These are phyloP conservation scores for Ophiognomonia clavigignenti-juglandacearum DNA, from an alignment of 2,329 filamentous ascomycete species.

Conservation along the genomic window DNA sequence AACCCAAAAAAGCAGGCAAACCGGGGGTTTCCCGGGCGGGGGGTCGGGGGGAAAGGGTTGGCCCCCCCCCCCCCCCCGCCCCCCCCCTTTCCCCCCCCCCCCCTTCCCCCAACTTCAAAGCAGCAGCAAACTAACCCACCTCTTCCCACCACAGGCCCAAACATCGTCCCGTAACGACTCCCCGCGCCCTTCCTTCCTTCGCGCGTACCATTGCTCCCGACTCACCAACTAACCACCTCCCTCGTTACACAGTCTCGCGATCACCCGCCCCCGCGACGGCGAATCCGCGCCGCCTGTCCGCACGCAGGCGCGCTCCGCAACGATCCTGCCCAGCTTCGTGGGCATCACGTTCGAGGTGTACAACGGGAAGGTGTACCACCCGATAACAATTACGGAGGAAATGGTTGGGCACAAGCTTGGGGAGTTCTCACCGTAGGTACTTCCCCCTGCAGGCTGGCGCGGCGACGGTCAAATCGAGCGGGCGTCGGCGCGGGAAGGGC, in stretches of 20 bases:
- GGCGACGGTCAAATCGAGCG: too few species aligned
- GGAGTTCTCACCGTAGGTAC: conserved; percentile 77
- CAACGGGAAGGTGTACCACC: conserved; percentile 83
- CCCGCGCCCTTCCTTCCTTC: neutral
- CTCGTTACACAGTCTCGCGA: conserved; percentile 33
- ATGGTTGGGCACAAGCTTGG: conserved; percentile 96
- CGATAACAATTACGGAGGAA: conserved; percentile 82
- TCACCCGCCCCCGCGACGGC: conserved; percentile 55
- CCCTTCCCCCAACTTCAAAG: too few species aligned
- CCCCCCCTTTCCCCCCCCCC: neutral
- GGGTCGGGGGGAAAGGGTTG: conserved; percentile 17
- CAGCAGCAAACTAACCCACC: neutral
- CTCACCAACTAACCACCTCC: neutral
- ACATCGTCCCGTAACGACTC: conserved; percentile 46
- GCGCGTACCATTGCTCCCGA: neutral
- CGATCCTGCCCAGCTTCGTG: conserved; percentile 88
- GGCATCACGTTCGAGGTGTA: conserved; percentile 85
- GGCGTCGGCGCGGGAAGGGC: neutral
- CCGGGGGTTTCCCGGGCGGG: conserved; percentile 27
- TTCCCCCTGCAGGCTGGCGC: too few species aligned
- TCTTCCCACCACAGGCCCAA: conserved; percentile 49
- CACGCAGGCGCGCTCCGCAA: conserved; percentile 82
- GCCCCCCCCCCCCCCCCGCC: neutral
- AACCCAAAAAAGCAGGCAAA: conserved; percentile 31
- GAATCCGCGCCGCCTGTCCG: conserved; percentile 67